A percentile compares a stretch with the other conserved stretches of the same genome.
These are phyloP conservation scores for Larix sibirica DNA, from an alignment of 83 land plant species.

Conservation along the genomic window DNA sequence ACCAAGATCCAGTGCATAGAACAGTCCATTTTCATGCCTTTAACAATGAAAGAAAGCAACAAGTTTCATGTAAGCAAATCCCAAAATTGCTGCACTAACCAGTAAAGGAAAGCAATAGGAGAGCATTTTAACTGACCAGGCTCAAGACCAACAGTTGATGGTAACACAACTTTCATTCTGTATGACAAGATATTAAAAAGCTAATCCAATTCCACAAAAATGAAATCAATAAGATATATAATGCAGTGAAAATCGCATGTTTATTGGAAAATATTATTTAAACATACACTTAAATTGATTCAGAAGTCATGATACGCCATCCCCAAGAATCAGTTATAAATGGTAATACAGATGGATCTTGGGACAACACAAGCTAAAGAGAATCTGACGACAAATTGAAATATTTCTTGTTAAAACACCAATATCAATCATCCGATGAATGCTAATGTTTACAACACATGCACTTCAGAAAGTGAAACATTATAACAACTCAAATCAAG, in stretches of 20 bases:
- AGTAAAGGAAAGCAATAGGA: background rate
- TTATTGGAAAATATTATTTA: background rate
- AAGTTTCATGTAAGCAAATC: background rate
- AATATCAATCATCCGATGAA: background rate
- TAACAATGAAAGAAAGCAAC: background rate
- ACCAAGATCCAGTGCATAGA: slow-evolving; percentile 91
- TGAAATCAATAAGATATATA: background rate
- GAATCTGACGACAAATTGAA: background rate
- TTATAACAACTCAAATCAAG: background rate
- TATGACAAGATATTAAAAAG: background rate
- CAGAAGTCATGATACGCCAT: background rate
- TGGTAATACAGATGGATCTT: background rate
- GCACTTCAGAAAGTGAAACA: background rate
- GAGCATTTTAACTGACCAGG: background rate
- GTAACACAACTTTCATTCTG: background rate
- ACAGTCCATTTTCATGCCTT: slow-evolving; percentile 79
- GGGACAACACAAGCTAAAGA: background rate
- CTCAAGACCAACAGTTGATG: background rate
- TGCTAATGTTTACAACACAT: background rate
- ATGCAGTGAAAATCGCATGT: background rate
- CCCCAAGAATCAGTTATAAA: background rate
- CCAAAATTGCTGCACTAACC: background rate
- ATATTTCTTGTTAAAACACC: background rate
- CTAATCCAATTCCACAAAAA: slow-evolving; percentile 1
- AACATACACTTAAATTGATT: background rate